phyloP scores from a whole-genome alignment of 2,329 filamentous ascomycete species.

The Elsinoe fawcettii region DNA sequence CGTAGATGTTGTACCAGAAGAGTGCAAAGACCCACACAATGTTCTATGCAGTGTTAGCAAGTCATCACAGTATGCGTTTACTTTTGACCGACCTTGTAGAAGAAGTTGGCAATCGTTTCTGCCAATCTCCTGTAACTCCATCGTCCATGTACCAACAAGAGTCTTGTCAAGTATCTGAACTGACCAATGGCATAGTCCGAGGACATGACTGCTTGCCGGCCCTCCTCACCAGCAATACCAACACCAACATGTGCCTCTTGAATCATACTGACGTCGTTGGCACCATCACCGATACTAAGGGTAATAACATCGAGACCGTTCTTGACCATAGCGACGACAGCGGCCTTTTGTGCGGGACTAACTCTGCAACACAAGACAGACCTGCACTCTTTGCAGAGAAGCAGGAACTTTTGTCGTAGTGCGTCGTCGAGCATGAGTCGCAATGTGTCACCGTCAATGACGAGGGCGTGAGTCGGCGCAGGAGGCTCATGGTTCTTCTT shows the following conservation, averaged over 20 bases:
- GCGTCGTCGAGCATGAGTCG: conserved; percentile 76
- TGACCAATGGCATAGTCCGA: conserved; percentile 94
- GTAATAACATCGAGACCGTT: conserved; percentile 93
- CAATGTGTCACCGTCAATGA: conserved; percentile 91
- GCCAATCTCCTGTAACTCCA: conserved; percentile 95
- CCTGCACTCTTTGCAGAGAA: conserved; percentile 94
- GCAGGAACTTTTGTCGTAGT: conserved; percentile 82
- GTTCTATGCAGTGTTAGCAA: conserved; percentile 51
- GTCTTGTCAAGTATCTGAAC: conserved; percentile 76
- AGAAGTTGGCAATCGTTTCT: conserved; percentile 96
- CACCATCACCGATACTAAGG: conserved; percentile 83
- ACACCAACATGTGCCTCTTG: conserved; percentile 96
- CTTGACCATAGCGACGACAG: conserved; percentile 95
- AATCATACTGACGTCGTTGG: conserved; percentile 97
- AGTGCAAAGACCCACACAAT: conserved; percentile 94
- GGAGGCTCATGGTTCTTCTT: conserved; percentile 80
- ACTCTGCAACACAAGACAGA: conserved; percentile 96
- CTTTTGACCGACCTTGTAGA: conserved; percentile 67
- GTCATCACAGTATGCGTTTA: not conserved
- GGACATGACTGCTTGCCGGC: conserved; percentile 88
- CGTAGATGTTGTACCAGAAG: conserved; percentile 96
- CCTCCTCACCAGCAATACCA: conserved; percentile 88
- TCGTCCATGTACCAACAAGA: conserved; percentile 82
- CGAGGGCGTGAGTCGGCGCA: conserved; percentile 77
- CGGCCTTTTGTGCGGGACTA: conserved; percentile 90